Evolutionary conservation across 768 basidiomycete species (phyloP).

Genomic region (Termitomyces sp.): DNA sequence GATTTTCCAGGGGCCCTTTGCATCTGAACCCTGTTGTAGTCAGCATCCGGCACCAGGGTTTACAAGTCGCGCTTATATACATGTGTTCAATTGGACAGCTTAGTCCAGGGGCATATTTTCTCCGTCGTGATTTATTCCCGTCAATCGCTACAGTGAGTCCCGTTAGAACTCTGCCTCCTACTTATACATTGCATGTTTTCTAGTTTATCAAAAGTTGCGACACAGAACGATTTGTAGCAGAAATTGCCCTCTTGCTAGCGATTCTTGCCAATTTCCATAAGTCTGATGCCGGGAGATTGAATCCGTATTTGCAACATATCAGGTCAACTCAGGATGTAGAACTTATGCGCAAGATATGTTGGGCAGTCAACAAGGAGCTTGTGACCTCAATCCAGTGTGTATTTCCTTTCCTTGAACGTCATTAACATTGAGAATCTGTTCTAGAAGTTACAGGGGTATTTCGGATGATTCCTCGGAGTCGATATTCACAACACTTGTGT

Average conservation of each 20-base stretch:
- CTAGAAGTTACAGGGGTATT: slow-evolving; percentile 53
- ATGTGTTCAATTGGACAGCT: slow-evolving; percentile 56
- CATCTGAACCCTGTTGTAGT: slow-evolving; percentile 25
- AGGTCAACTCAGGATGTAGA: slow-evolving; percentile 39
- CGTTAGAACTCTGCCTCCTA: not conserved
- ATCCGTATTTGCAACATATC: slow-evolving; percentile 57
- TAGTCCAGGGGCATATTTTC: slow-evolving; percentile 69
- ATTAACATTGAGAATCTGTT: not conserved
- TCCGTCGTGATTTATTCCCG: slow-evolving; percentile 57
- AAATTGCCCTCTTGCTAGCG: slow-evolving; percentile 54
- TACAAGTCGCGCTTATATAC: slow-evolving; percentile 55
- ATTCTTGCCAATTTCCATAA: slow-evolving; percentile 69
- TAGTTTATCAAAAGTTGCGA: slow-evolving; percentile 54
- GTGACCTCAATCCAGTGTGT: slow-evolving; percentile 45
- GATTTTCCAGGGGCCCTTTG: not conserved
- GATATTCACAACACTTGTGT: slow-evolving; percentile 46
- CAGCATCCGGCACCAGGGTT: slow-evolving; percentile 41
- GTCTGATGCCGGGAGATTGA: slow-evolving; percentile 64
- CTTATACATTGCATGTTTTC: not conserved
- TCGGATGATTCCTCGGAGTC: slow-evolving; percentile 45
- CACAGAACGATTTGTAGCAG: slow-evolving; percentile 52
- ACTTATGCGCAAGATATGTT: slow-evolving; percentile 52
- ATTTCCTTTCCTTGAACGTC: not conserved
- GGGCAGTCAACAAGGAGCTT: slow-evolving; percentile 51
- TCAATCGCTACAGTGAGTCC: slow-evolving; percentile 41